phyloP scores from a whole-genome alignment of 352 stramenopile genomes.

The Paralagenidium karlingii region DNA sequence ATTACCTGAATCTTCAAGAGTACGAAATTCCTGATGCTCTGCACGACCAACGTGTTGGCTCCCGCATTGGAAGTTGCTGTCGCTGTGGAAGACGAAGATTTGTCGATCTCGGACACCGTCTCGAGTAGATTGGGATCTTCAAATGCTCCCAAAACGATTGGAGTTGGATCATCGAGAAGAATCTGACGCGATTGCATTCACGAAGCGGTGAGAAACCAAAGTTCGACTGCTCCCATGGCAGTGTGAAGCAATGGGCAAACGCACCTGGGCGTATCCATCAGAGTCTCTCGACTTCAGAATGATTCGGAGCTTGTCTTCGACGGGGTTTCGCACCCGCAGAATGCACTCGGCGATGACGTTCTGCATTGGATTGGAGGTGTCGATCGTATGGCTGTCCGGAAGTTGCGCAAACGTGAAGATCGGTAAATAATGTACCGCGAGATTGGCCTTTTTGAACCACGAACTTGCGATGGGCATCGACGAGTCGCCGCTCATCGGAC shows the following conservation, averaged over 20 bases:
- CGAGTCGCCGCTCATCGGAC: conserved; percentile 80
- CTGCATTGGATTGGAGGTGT: conserved; percentile 3
- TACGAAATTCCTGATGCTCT: conserved; percentile 13
- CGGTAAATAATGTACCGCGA: conserved; percentile 63
- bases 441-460: conserved; percentile 81
- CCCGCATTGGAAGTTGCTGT: too few relatives aligned
- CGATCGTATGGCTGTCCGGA: conserved; percentile 9
- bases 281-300: too few relatives aligned
- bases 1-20: conserved; percentile 4
- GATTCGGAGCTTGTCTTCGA: too few relatives aligned
- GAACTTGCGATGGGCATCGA: conserved; percentile 61
- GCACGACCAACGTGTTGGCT: conserved; percentile 46
- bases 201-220: too few relatives aligned
- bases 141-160: conserved; percentile 58
- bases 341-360: conserved; percentile 18
- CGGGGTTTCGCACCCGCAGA: conserved; percentile 27
- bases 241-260: too few relatives aligned
- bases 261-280: too few relatives aligned
- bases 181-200: too few relatives aligned
- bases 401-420: conserved; percentile 59
- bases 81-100: too few relatives aligned
- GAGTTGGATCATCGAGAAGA: conserved; percentile 33
- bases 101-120: too few relatives aligned
- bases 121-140: conserved; percentile 77
- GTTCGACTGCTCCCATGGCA: too few relatives aligned